Conservation (phyloP, 352 stramenopile species). For the Peronospora farinosa region DNA sequence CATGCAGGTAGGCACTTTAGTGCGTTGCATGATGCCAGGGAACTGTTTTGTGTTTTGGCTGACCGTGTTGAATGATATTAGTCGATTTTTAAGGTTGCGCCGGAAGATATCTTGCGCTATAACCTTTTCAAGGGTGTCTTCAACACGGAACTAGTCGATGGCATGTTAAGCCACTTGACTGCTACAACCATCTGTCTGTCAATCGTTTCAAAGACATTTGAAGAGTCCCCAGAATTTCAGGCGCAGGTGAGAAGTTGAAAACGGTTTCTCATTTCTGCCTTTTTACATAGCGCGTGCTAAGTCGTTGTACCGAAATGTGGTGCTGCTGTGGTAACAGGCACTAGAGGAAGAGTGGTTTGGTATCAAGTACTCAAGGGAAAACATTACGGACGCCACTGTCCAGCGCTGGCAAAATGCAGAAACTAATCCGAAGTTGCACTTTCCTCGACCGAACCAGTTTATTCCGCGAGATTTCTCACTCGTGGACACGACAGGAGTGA, state of each 20-base stretch:
- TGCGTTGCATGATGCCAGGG: not conserved
- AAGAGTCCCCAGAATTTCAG: slow-evolving; percentile 34
- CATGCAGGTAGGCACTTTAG: slow-evolving; percentile 46
- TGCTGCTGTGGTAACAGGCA: slow-evolving; percentile 13
- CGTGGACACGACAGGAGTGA: slow-evolving; percentile 23
- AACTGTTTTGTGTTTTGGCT: slow-evolving; percentile 1
- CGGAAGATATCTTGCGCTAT: slow-evolving; percentile 55
- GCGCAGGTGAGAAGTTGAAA: slow-evolving; percentile 18
- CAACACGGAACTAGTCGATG: slow-evolving; percentile 32
- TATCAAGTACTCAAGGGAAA: slow-evolving; percentile 47
- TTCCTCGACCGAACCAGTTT: slow-evolving; percentile 63
- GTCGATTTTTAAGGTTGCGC: slow-evolving; percentile 49
- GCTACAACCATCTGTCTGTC: slow-evolving; percentile 46
- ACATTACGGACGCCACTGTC: slow-evolving; percentile 30
- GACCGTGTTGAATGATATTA: slow-evolving; percentile 18
- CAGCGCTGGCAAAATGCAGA: slow-evolving; percentile 33
- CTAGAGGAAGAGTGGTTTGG: slow-evolving; percentile 61
- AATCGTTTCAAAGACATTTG: slow-evolving; percentile 43
- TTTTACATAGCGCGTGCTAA: slow-evolving; percentile 4
- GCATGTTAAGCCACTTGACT: slow-evolving; percentile 42
- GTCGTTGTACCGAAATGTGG: not conserved
- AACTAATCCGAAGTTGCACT: slow-evolving; percentile 38
- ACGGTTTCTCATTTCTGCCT: not conserved
- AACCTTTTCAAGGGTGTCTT: slow-evolving; percentile 56
- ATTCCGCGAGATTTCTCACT: slow-evolving; percentile 68